Evolutionary conservation across 2,329 filamentous ascomycete genomes (phyloP), one percentile per base, ranked within the genome.

Genomic region (Penicillium sp.): DNA sequence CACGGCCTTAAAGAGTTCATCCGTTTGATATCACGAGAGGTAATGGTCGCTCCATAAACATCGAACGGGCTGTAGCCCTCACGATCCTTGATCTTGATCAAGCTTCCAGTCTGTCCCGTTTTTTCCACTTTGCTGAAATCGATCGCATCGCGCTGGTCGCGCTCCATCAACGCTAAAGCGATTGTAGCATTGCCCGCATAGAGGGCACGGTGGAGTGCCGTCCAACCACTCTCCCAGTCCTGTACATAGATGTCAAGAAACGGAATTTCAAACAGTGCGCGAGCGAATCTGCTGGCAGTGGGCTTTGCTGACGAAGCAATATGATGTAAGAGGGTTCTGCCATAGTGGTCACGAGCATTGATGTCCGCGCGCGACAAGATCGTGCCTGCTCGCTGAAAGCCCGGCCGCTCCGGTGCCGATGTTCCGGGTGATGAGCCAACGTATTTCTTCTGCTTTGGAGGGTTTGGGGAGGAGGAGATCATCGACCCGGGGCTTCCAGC

Each of bases 61-160:
- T 98, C 95, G 64, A 98, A 93, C 0, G 95, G 93, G 64, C 92
- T 96, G 70, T 96, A 92, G 10, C 93, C 93, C 75, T 98, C 95
- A 57, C 90, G 87, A 69, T 99, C 95, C 74, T 98, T 99, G 51
- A 95, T 91, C 78, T 96, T 97, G 69, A 97, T 93, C 43, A 98
- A 78, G 27, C 88, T 88, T 10, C 88, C 88, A 31, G 88, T 85
- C 67, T 85, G 81, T 21, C 82, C 77, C 19, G 84, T 80, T 14
- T 81, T 83, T 25, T 82, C 82, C 31, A 63, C 62, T 19, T 83
- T 79, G 7, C 85, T 85, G 61, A 88, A 87, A 43, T 86, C 81
- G 4, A 83, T 81, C 26, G 83, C 82, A 67, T 92, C 86, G 37
- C 83, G 84, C 23, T 87, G 81, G 71, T 97, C 93, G 64, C 89